These are phyloP conservation scores for Coemansia sp. DNA, from an alignment of 192 early-diverging fungal genomes.

Conservation along the genomic window DNA sequence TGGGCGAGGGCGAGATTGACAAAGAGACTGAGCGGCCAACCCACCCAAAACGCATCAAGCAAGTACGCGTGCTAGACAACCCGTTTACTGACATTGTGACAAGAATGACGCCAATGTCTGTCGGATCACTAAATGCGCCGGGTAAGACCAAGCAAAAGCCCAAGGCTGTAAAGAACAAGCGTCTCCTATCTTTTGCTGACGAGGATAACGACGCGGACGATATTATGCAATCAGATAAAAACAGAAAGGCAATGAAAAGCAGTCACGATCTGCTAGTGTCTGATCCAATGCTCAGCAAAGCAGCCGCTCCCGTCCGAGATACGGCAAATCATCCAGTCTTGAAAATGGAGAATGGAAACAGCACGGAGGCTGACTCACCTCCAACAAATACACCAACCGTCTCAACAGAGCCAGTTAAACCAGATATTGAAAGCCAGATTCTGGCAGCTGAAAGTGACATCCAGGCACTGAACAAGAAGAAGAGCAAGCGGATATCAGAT, in stretches of 20 bases:
- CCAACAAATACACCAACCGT: not conserved
- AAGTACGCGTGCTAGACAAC: slow-evolving; percentile 70
- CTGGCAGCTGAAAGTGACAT: not conserved
- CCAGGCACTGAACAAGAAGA: not conserved
- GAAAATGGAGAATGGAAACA: not conserved
- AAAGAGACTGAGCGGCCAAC: slow-evolving; percentile 71
- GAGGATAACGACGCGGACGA: slow-evolving; percentile 63
- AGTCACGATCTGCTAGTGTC: slow-evolving; percentile 67
- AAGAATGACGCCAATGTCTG: slow-evolving; percentile 54
- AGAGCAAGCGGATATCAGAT: not conserved
- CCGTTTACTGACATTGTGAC: slow-evolving; percentile 91
- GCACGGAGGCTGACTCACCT: not conserved
- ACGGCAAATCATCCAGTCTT: not conserved
- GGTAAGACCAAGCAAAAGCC: slow-evolving; percentile 18
- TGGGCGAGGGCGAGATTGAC: slow-evolving; percentile 78
- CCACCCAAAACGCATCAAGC: slow-evolving; percentile 66
- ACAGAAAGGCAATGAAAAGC: slow-evolving; percentile 58
- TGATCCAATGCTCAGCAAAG: slow-evolving; percentile 30
- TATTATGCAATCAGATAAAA: not conserved
- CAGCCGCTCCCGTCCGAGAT: not conserved
- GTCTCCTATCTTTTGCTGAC: slow-evolving; percentile 86
- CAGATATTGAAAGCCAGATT: slow-evolving; percentile 2
- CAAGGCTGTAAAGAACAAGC: slow-evolving; percentile 41
- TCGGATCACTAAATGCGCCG: not conserved
- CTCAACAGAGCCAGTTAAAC: slow-evolving; percentile 14